Conservation (phyloP, 352 stramenopile genomes). For the Globisporangium cylindrosporum region DNA sequence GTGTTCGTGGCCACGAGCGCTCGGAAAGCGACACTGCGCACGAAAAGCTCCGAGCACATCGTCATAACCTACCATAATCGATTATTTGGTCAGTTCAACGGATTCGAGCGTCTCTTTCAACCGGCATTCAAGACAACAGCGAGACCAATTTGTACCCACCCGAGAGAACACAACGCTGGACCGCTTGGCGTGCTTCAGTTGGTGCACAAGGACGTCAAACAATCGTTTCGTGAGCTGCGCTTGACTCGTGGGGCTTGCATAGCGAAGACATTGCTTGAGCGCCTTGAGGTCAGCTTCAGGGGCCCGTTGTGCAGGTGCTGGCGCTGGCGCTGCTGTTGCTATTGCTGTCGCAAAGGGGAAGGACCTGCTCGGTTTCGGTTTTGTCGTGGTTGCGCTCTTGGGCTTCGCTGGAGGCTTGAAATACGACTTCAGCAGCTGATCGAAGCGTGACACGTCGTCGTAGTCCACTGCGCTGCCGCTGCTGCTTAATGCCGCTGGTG, state of each 20-base stretch:
- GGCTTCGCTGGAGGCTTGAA: conserved; percentile 17
- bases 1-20: conserved; percentile 39
- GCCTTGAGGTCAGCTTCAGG: conserved; percentile 23
- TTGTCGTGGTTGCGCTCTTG: not conserved
- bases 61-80: conserved; percentile 15
- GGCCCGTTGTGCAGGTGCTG: not conserved
- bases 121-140: not conserved
- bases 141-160: conserved; percentile 3
- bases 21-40: conserved; percentile 50
- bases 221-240: conserved; percentile 27
- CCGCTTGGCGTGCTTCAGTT: conserved; percentile 21
- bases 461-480: conserved; percentile 1
- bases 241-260: conserved; percentile 22
- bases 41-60: conserved; percentile 57
- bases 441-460: conserved; percentile 23
- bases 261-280: conserved; percentile 31
- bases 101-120: not conserved
- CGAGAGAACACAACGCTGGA: conserved; percentile 21
- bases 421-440: conserved; percentile 24
- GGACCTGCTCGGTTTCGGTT: conserved; percentile 5
- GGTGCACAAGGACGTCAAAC: conserved; percentile 20
- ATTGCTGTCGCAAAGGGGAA: not conserved
- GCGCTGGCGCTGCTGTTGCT: not conserved
- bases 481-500: not conserved
- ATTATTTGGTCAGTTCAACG: conserved; percentile 3